phyloP scores from a whole-genome alignment of 148 eudicot genomes.

The Bassia scoparia region DNA sequence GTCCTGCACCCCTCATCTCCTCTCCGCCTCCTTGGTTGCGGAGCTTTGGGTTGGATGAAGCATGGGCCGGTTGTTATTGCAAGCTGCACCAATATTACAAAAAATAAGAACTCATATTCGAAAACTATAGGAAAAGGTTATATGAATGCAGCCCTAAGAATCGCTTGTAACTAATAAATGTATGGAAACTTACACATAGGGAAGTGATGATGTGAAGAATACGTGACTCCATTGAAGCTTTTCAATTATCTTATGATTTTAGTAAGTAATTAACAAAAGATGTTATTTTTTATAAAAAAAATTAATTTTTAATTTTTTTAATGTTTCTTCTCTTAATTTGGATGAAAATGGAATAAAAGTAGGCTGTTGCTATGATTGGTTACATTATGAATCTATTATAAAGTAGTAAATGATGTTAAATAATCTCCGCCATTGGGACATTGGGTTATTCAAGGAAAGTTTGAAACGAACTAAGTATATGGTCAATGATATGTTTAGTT shows the following conservation, averaged over 20 bases:
- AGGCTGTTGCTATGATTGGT: too few species aligned
- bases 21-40: too few species aligned
- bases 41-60: too few species aligned
- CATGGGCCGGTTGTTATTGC: too few species aligned
- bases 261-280: neutral
- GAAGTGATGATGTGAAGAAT: neutral
- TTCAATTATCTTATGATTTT: neutral
- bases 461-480: neutral
- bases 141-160: too few species aligned
- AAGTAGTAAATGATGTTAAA: neutral
- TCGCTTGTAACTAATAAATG: too few species aligned
- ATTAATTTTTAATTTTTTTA: neutral
- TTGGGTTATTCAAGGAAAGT: neutral
- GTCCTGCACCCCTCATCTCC: too few species aligned
- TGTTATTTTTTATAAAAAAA: neutral
- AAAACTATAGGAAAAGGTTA: too few species aligned
- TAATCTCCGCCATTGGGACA: neutral
- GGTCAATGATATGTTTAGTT: neutral
- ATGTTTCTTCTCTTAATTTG: too few species aligned
- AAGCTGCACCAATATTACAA: too few species aligned
- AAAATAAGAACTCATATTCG: too few species aligned
- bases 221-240: neutral
- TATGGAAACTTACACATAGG: conserved; percentile 7
- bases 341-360: too few species aligned
- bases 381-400: neutral